phyloP scores from a whole-genome alignment of 2,329 filamentous ascomycete species.

The Cladorrhinum sp. region DNA sequence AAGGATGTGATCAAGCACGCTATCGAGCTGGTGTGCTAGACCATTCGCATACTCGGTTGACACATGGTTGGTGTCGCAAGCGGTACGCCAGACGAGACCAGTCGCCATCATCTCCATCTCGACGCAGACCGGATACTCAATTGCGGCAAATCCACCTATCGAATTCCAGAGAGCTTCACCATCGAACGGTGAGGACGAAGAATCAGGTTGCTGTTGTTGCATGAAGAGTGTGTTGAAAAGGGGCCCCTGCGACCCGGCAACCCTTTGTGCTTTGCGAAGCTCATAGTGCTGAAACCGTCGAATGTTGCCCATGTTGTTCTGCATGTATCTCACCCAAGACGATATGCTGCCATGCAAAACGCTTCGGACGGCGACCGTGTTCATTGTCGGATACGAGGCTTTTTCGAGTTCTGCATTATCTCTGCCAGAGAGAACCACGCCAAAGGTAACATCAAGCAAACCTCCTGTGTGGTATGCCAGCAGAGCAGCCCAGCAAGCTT shows the following conservation, averaged over 20 bases:
- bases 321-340: constrained; percentile 69
- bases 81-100: constrained; percentile 65
- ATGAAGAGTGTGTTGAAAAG: constrained; percentile 59
- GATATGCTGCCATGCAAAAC: constrained; percentile 65
- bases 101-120: constrained; percentile 67
- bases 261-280: constrained; percentile 63
- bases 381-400: constrained; percentile 86
- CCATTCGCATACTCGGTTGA: constrained; percentile 42
- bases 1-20: constrained; percentile 56
- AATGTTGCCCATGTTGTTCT: constrained; percentile 64
- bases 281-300: constrained; percentile 75
- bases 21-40: constrained; percentile 59
- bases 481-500: constrained; percentile 71
- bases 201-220: constrained; percentile 40
- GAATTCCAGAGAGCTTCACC: constrained; percentile 55
- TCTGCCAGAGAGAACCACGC: constrained; percentile 80
- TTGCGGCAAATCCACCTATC: constrained; percentile 59
- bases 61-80: constrained; percentile 60
- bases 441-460: constrained; percentile 75
- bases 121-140: constrained; percentile 79
- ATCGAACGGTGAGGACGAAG: neutral
- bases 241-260: constrained; percentile 35
- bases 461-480: constrained; percentile 59
- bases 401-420: constrained; percentile 66
- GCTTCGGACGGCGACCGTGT: constrained; percentile 73